Evolutionary conservation across 805 yeast species (phyloP).

Genomic region (Zygotorulaspora florentina): DNA sequence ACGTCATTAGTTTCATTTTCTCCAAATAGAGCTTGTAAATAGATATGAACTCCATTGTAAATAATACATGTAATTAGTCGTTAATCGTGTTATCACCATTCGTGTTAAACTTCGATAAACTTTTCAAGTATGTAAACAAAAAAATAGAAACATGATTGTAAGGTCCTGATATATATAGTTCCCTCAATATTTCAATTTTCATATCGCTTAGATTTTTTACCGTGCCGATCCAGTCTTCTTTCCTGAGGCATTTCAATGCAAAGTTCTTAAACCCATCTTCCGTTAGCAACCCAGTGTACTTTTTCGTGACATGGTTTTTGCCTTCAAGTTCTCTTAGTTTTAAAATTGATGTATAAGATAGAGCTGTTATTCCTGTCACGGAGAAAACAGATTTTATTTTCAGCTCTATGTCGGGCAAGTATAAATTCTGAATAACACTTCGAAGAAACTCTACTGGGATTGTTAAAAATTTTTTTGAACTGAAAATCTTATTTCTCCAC

Average conservation of each 20-base stretch:
- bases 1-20: constrained; percentile 43
- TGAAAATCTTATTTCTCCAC: constrained; percentile 29
- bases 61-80: too few species aligned
- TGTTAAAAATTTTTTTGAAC: constrained; percentile 17
- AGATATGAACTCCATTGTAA: background rate
- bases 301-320: constrained; percentile 1
- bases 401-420: constrained; percentile 10
- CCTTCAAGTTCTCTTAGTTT: constrained; percentile 14
- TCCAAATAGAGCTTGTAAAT: constrained; percentile 10
- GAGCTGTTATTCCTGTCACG: constrained; percentile 25
- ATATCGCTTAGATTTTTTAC: constrained; percentile 40
- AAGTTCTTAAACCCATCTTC: constrained; percentile 25
- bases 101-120: constrained; percentile 35
- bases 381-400: constrained; percentile 20
- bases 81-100: background rate
- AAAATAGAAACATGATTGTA: constrained; percentile 48
- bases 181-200: constrained; percentile 42
- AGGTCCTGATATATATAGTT: constrained; percentile 36
- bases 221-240: constrained; percentile 14
- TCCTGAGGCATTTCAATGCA: background rate
- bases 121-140: constrained; percentile 50
- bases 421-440: constrained; percentile 12
- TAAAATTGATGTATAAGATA: constrained; percentile 16
- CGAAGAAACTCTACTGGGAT: constrained; percentile 26
- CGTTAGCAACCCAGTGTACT: constrained; percentile 13